These are phyloP conservation scores for Heterobasidion parviporum DNA, from an alignment of 1,284 basidiomycete species.

Conservation along the genomic window DNA sequence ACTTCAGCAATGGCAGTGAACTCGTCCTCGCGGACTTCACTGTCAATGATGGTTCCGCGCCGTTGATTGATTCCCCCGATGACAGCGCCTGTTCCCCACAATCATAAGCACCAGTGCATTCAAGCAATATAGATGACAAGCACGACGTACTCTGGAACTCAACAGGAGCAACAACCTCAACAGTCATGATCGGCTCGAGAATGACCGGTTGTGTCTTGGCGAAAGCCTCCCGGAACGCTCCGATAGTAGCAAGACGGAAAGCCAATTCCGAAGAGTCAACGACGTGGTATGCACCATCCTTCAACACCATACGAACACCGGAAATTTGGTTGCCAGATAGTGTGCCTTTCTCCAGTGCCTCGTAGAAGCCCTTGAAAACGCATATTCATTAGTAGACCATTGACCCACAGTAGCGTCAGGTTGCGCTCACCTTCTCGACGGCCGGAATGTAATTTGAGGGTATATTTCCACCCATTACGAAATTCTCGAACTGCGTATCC, in stretches of 20 bases:
- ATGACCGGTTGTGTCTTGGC: conserved; percentile 73
- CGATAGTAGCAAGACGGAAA: conserved; percentile 85
- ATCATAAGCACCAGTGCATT: not conserved
- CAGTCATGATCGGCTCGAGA: conserved; percentile 96
- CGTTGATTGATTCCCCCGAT: conserved; percentile 94
- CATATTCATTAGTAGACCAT: not conserved
- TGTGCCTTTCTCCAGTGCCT: conserved; percentile 88
- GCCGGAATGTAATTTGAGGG: conserved; percentile 92
- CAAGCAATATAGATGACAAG: not conserved
- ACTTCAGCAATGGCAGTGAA: conserved; percentile 92
- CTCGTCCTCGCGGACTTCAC: conserved; percentile 95
- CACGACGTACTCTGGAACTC: conserved; percentile 85
- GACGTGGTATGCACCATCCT: conserved; percentile 90
- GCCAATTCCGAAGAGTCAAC: conserved; percentile 97
- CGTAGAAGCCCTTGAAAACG: conserved; percentile 76
- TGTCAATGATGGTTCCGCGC: conserved; percentile 92
- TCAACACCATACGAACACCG: conserved; percentile 82
- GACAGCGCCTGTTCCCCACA: conserved; percentile 52
- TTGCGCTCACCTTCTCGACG: conserved; percentile 72
- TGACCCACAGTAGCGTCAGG: not conserved
- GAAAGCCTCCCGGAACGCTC: conserved; percentile 92
- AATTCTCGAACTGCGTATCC: conserved; percentile 84
- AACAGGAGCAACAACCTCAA: conserved; percentile 92
- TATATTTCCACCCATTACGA: conserved; percentile 89
- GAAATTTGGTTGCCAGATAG: conserved; percentile 87